Base-by-base conservation (phyloP, 345 rosid genomes). In the Erodium maritimum region DNA sequence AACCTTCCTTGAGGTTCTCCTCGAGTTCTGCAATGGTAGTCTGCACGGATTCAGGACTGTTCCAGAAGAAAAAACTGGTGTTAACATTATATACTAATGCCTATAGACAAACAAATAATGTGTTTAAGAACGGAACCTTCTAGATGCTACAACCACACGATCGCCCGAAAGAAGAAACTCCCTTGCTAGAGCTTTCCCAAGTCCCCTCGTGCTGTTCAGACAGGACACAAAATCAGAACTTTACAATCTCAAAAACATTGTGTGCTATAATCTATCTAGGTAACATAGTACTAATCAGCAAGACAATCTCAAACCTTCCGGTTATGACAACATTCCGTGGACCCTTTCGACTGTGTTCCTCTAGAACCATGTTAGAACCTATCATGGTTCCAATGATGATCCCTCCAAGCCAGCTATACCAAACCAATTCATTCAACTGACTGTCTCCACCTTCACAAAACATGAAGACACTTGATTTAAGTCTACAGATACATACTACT, bases 381-480 rank as follows among this genome's bases (percentile, higher is more conserved):
- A 78, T 81, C 96, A 91, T 88, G 0, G 98, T 86, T 65, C 96
- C 96, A 58, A 91, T 91, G 64, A 88, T 84, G 68, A 88, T 61
- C 33, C 98, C 95, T 61, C 98, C 98, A 66, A 91, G 84, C 98
- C 96, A 91, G 77, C 98, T 91, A 80, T 80, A 88, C 95, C 98
- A 91, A 72, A 84, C 74, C 73, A 91, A 71, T 25, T 75, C 65
- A 68, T 86, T 75, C 91, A 91, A 80, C 71, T 90, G 87, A 69
- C 79, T 60, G 57, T 88, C 98, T 61, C 96, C 98, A 61, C 95
- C 96, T 88, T 75, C 68, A 73, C 10, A 71, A 42, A 67, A 61
- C 55, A 50, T 29, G 63, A 46, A 54, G 37, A 4, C 37, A 29
- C 9, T 5, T 5, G 7, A 67, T 58, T 56, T 58, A 80, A 24